phyloP scores from a whole-genome alignment of 208 protist species.

The Trichomonas vaginalis region DNA sequence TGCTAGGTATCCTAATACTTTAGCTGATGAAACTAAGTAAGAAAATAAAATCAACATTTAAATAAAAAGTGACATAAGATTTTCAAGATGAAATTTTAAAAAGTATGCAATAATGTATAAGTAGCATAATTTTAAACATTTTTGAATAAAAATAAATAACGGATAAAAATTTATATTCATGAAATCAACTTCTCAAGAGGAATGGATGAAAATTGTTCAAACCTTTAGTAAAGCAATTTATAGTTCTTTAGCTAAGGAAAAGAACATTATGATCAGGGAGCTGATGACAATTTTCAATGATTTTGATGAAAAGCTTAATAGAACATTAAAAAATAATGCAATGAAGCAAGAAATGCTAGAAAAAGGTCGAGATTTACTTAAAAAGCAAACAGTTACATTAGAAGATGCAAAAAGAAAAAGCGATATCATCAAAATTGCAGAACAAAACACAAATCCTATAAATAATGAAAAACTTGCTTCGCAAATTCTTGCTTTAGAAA shows the following conservation, averaged over 20 bases:
- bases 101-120: no score
- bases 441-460: neutral
- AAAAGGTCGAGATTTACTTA: neutral
- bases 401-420: neutral
- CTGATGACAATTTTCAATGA: neutral
- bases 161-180: neutral
- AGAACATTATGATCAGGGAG: neutral
- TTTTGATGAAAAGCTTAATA: neutral
- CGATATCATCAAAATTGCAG: neutral
- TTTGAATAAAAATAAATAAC: neutral
- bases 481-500: neutral
- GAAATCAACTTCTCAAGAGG: neutral
- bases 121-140: no score
- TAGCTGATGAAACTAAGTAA: no score
- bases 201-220: neutral
- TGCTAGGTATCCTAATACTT: no score
- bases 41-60: no score
- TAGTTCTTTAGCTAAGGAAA: neutral
- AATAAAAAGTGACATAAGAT: no score
- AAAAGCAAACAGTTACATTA: neutral
- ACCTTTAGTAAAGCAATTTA: neutral
- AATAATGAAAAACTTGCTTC: neutral
- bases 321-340: neutral
- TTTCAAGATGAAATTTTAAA: no score
- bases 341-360: neutral